Evolutionary conservation across 2,329 filamentous ascomycete species (phyloP).

Genomic region (Colletotrichum gloeosporioides): DNA sequence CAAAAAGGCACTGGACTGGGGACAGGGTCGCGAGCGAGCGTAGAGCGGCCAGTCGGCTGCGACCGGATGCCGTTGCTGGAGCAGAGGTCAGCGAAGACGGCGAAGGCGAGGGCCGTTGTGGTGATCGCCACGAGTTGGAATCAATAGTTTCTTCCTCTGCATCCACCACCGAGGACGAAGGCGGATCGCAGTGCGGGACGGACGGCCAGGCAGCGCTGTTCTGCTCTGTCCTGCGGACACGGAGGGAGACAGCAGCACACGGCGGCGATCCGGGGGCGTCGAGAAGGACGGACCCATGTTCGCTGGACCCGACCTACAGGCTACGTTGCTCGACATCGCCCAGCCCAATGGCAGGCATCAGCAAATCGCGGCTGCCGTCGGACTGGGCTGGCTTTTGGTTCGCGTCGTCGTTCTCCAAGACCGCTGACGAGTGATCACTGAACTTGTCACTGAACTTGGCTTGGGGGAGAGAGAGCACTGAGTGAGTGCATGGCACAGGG

Average conservation of each 20-base stretch:
- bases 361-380: neutral
- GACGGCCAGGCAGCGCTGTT: neutral
- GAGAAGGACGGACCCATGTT: neutral
- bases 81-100: neutral
- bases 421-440: neutral
- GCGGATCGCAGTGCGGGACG: neutral
- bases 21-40: neutral
- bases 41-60: neutral
- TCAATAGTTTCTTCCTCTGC: slow-evolving; percentile 15
- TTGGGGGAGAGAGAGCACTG: neutral
- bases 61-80: neutral
- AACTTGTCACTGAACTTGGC: neutral
- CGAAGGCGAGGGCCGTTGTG: neutral
- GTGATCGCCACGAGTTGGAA: neutral
- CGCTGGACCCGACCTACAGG: neutral
- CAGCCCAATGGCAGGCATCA: neutral
- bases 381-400: neutral
- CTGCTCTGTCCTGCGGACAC: neutral
- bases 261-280: neutral
- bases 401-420: neutral
- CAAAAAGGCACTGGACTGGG: neutral
- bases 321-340: neutral
- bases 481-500: neutral
- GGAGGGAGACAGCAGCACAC: neutral
- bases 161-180: neutral